Conservation (phyloP, 1,139 yeast species). For the Kodamaea fungicola region DNA sequence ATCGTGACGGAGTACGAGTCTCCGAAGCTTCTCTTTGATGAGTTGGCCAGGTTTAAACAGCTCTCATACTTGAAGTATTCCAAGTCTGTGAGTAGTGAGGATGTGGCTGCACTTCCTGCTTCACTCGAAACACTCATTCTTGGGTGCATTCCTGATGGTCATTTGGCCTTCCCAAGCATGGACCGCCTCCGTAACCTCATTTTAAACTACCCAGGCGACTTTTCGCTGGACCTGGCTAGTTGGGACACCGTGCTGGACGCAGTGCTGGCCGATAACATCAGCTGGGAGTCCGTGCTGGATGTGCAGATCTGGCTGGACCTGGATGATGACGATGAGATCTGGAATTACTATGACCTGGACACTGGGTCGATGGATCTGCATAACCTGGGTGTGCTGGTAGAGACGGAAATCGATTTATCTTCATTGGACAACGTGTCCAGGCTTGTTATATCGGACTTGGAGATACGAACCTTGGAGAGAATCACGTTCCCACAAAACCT, state of each 20-base stretch:
- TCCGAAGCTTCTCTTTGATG: background rate
- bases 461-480: background rate
- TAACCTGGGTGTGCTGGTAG: background rate
- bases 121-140: background rate
- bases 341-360: background rate
- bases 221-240: background rate
- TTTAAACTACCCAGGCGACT: background rate
- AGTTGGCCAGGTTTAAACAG: background rate
- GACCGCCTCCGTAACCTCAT: background rate
- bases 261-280: background rate
- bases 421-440: background rate
- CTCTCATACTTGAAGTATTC: background rate
- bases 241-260: background rate
- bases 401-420: background rate
- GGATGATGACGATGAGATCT: background rate
- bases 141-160: background rate
- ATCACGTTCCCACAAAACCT: background rate
- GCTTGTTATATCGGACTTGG: background rate
- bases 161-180: background rate
- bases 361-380: background rate
- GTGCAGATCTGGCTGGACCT: background rate
- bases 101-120: background rate
- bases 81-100: background rate
- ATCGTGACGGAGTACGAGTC: no score
- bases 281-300: background rate